Evolutionary conservation across 202 grass and related monocot genomes (phyloP).

Genomic region (Setaria italica): DNA sequence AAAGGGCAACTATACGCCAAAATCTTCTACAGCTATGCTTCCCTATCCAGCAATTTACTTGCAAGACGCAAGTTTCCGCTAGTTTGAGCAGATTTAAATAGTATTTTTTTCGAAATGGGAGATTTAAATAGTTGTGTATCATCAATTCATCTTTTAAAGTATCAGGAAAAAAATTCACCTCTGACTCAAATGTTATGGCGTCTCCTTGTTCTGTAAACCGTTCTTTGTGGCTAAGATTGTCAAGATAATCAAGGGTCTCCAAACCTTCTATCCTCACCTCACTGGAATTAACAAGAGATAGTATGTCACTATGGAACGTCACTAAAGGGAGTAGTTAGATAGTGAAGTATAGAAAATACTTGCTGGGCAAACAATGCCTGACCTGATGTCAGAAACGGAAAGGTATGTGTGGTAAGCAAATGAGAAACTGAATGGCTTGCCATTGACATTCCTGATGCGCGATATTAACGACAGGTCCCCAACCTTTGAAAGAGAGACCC

Average conservation of each 20-base stretch:
- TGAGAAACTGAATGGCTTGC: slow-evolving; percentile 90
- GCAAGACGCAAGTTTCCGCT: slow-evolving; percentile 13
- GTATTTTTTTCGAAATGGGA: neutral
- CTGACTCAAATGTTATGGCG: slow-evolving; percentile 96
- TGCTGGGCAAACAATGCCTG: slow-evolving; percentile 23
- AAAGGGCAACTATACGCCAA: neutral
- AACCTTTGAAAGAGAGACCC: slow-evolving; percentile 77
- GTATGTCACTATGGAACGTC: slow-evolving; percentile 4
- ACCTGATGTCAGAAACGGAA: slow-evolving; percentile 98
- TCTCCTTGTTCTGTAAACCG: slow-evolving; percentile 97
- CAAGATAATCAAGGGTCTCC: slow-evolving; percentile 95
- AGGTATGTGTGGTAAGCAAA: slow-evolving; percentile 97
- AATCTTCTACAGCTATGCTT: neutral
- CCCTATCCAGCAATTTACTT: neutral
- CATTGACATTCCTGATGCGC: slow-evolving; percentile 81
- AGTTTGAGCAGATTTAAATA: slow-evolving; percentile 10
- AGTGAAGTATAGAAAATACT: neutral
- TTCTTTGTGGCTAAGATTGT: slow-evolving; percentile 79
- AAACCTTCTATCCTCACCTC: slow-evolving; percentile 98
- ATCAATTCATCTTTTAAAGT: neutral
- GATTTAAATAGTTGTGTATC: neutral
- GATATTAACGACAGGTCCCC: slow-evolving; percentile 74
- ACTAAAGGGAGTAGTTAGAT: slow-evolving; percentile 16
- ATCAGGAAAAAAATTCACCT: slow-evolving; percentile 52
- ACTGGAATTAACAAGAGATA: slow-evolving; percentile 50